A percentile compares a stretch with the other conserved stretches of the same genome.
Conservation (phyloP, 495 filamentous ascomycete species). For the Umbilicaria muhlenbergii region DNA sequence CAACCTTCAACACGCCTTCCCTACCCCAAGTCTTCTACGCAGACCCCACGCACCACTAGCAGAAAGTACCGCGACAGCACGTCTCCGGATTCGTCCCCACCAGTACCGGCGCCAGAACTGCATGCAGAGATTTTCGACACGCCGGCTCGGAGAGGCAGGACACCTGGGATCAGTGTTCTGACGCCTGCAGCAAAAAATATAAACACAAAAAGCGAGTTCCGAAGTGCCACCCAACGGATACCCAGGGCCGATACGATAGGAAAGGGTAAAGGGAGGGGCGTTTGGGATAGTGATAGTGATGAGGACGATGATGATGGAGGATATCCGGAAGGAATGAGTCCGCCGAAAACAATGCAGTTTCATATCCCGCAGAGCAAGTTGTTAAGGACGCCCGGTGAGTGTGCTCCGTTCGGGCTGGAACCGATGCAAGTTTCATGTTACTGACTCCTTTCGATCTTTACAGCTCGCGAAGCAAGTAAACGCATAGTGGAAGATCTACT, state of each 20-base stretch:
- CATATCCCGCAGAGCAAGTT: constrained; percentile 74
- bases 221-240: constrained; percentile 17
- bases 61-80: constrained; percentile 30
- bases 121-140: constrained; percentile 61
- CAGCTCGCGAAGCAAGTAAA: constrained; percentile 78
- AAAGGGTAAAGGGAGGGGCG: constrained; percentile 25
- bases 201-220: constrained; percentile 26
- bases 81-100: constrained; percentile 62
- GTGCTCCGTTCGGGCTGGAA: background rate
- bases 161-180: constrained; percentile 65
- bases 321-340: constrained; percentile 46
- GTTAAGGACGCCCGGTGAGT: constrained; percentile 79
- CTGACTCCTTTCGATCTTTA: constrained; percentile 1
- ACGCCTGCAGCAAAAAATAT: constrained; percentile 29
- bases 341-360: constrained; percentile 96
- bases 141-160: constrained; percentile 3
- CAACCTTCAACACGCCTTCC: constrained; percentile 12
- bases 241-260: constrained; percentile 12
- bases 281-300: constrained; percentile 50
- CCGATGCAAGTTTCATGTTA: background rate
- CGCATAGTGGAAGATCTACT: constrained; percentile 86
- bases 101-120: constrained; percentile 64
- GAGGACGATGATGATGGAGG: constrained; percentile 40
- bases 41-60: constrained; percentile 12
- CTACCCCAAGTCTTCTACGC: constrained; percentile 14